phyloP scores from a whole-genome alignment of 371 early-diverging fungal species.

The Mucor piriformis region DNA sequence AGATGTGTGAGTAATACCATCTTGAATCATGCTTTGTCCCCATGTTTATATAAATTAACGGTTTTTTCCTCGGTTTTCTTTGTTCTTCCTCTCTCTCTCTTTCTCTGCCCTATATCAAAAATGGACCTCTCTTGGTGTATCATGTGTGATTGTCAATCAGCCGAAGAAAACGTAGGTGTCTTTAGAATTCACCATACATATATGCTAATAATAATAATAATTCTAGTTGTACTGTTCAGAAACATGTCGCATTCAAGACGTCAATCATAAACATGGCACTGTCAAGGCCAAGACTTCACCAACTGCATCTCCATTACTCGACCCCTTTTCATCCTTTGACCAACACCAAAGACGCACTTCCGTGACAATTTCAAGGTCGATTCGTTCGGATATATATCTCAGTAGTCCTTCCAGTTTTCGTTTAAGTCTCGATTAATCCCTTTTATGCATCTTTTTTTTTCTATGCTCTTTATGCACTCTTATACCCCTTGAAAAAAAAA shows the following conservation, averaged over 20 bases:
- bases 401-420: slow-evolving; percentile 15
- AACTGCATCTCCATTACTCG: slow-evolving; percentile 28
- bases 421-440: slow-evolving; percentile 5
- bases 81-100: background rate
- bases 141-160: slow-evolving; percentile 39
- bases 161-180: slow-evolving; percentile 30
- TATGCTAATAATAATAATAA: too few relatives aligned
- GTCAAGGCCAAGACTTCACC: slow-evolving; percentile 11
- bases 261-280: slow-evolving; percentile 8
- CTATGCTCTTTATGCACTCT: background rate
- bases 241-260: slow-evolving; percentile 28
- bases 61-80: too few relatives aligned
- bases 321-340: slow-evolving; percentile 30
- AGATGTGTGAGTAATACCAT: background rate
- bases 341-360: slow-evolving; percentile 24
- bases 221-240: slow-evolving; percentile 40
- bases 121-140: slow-evolving; percentile 49
- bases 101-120: background rate
- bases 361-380: slow-evolving; percentile 19
- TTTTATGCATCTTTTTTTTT: too few relatives aligned
- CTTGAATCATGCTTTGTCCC: background rate
- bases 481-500: background rate
- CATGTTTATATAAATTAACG: background rate
- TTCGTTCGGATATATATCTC: slow-evolving; percentile 2
- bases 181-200: too few relatives aligned